A percentile compares a stretch with the other conserved stretches of the same genome.
Conservation (phyloP, 2,329 filamentous ascomycete species). For the Mycosphaerelloides madeirae region DNA sequence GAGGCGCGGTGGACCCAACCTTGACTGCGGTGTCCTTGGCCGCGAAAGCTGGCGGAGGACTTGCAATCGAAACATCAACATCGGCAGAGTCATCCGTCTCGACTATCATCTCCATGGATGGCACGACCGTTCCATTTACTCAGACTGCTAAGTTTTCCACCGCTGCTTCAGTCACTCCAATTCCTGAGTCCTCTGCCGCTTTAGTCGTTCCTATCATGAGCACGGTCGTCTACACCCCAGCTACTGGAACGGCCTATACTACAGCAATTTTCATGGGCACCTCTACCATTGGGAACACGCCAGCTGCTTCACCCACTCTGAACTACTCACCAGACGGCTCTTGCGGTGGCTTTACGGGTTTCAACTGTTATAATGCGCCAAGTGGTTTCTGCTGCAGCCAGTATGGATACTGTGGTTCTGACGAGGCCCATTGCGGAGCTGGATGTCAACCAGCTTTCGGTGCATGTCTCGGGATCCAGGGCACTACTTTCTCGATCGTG, state of each 20-base stretch:
- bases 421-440: slow-evolving; percentile 1
- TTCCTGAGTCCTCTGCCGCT: neutral
- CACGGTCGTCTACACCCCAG: too few relatives aligned
- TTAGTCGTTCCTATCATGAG: too few relatives aligned
- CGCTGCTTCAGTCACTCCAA: neutral
- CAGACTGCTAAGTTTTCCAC: neutral
- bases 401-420: slow-evolving; percentile 7
- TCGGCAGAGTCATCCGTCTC: slow-evolving; percentile 3
- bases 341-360: slow-evolving; percentile 4
- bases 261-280: neutral
- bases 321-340: slow-evolving; percentile 5
- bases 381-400: slow-evolving; percentile 7
- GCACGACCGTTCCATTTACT: slow-evolving; percentile 7
- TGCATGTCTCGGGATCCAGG: too few relatives aligned
- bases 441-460: slow-evolving; percentile 8
- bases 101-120: slow-evolving; percentile 7
- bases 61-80: slow-evolving; percentile 15
- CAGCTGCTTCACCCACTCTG: neutral
- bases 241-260: neutral
- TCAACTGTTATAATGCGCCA: slow-evolving; percentile 7
- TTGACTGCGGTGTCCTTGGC: slow-evolving; percentile 29
- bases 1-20: slow-evolving; percentile 22
- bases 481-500: neutral
- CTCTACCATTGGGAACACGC: neutral
- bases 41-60: slow-evolving; percentile 14